Conservation (phyloP, 1,284 basidiomycete species). For the Abortiporus biennis region DNA sequence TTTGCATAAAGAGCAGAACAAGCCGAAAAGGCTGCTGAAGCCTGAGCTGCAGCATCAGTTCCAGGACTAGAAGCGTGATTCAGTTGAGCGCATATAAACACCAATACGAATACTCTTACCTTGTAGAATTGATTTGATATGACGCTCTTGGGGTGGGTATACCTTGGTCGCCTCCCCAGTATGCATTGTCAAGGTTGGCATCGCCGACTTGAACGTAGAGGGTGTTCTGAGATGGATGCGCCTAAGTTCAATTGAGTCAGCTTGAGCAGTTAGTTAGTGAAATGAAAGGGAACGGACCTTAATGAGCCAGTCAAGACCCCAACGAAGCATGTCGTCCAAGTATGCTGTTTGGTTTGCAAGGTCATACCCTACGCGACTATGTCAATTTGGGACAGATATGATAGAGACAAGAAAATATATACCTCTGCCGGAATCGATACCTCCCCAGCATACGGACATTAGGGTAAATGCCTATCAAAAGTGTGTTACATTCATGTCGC, state of each 20-base stretch:
- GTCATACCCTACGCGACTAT: conserved; percentile 59
- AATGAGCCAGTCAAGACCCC: conserved; percentile 89
- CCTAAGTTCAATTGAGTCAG: no score
- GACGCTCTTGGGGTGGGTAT: conserved; percentile 74
- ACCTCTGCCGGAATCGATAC: conserved; percentile 77
- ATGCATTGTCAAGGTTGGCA: conserved; percentile 64
- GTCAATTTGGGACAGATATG: conserved; percentile 3
- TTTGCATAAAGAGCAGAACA: conserved; percentile 76
- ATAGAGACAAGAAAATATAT: conserved; percentile 1
- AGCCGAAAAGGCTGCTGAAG: conserved; percentile 82
- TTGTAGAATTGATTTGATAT: conserved; percentile 71
- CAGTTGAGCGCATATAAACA: conserved; percentile 9
- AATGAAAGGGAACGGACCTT: conserved; percentile 30
- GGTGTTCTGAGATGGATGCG: conserved; percentile 69
- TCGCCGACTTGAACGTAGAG: conserved; percentile 74
- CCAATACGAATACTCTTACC: conserved; percentile 19
- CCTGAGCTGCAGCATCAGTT: conserved; percentile 82
- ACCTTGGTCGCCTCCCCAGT: conserved; percentile 84
- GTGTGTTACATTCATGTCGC: background rate
- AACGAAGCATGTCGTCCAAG: conserved; percentile 81
- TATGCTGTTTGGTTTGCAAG: conserved; percentile 82
- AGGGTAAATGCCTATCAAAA: conserved; percentile 61
- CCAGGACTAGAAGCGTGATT: conserved; percentile 41
- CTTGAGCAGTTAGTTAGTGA: conserved; percentile 5
- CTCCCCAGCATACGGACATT: conserved; percentile 85